Conservation (phyloP, 768 basidiomycete genomes). For the Tulasnella sp. region DNA sequence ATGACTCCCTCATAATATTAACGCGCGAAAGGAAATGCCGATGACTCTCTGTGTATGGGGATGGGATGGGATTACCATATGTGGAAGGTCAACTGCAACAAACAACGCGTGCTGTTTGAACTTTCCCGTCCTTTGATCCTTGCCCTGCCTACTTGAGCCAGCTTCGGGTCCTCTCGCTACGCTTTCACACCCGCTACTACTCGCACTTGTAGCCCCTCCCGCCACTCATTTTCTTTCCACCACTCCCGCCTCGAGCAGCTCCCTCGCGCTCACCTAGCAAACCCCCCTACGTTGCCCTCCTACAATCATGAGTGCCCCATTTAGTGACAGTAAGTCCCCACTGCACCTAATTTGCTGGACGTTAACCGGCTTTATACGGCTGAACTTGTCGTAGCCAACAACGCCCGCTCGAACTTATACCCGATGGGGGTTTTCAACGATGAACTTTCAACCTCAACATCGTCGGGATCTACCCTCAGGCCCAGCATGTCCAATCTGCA, state of each 20-base stretch:
- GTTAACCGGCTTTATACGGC: not conserved
- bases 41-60: too few relatives aligned
- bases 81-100: not conserved
- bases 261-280: too few relatives aligned
- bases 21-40: too few relatives aligned
- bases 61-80: not conserved
- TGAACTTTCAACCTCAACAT: not conserved
- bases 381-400: not conserved
- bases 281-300: too few relatives aligned
- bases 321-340: not conserved
- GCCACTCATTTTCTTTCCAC: too few relatives aligned
- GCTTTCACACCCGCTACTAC: not conserved
- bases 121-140: not conserved
- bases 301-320: too few relatives aligned
- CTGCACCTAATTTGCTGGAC: not conserved
- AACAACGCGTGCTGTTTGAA: conserved; percentile 1
- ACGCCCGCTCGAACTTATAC: not conserved
- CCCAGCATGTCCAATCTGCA: too few relatives aligned
- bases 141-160: not conserved
- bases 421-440: not conserved
- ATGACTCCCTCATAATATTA: too few relatives aligned
- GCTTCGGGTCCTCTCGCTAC: not conserved
- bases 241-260: too few relatives aligned
- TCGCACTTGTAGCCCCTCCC: not conserved
- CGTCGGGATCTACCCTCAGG: not conserved